Conservation (phyloP, 2,329 filamentous ascomycete species). For the Colletotrichum neosansevieriae region DNA sequence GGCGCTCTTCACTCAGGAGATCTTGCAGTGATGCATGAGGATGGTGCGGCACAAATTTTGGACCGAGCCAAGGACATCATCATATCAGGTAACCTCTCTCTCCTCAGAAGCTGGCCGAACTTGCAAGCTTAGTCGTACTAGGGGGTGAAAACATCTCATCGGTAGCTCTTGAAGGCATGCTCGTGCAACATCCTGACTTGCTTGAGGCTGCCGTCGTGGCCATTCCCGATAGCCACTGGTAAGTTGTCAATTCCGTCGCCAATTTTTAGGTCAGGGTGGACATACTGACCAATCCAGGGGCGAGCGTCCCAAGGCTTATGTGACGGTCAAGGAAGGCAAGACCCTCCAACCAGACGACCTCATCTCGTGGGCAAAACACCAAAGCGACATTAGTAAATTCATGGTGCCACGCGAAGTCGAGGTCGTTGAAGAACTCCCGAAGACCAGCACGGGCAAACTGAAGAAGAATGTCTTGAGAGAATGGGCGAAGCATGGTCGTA, state of each 20-base stretch:
- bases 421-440: slow-evolving; percentile 88
- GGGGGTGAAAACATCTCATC: slow-evolving; percentile 98
- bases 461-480: slow-evolving; percentile 93
- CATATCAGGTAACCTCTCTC: slow-evolving; percentile 77
- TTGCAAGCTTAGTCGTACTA: slow-evolving; percentile 48
- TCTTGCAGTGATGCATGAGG: slow-evolving; percentile 91
- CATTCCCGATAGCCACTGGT: slow-evolving; percentile 87
- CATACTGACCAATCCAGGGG: slow-evolving; percentile 56
- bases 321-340: slow-evolving; percentile 82
- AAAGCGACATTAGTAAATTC: slow-evolving; percentile 86
- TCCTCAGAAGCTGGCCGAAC: background rate
- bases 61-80: slow-evolving; percentile 98
- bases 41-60: slow-evolving; percentile 86
- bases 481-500: slow-evolving; percentile 73
- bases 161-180: slow-evolving; percentile 89
- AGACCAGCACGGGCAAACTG: slow-evolving; percentile 97
- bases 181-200: slow-evolving; percentile 88
- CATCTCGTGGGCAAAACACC: slow-evolving; percentile 86
- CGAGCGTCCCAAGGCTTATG: slow-evolving; percentile 92
- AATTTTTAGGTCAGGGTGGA: background rate
- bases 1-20: slow-evolving; percentile 92
- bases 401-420: slow-evolving; percentile 85
- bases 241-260: background rate
- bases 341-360: slow-evolving; percentile 73
- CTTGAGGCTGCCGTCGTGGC: slow-evolving; percentile 93